phyloP scores from a whole-genome alignment of 192 early-diverging fungal genomes.

The Coemansia sp. region DNA sequence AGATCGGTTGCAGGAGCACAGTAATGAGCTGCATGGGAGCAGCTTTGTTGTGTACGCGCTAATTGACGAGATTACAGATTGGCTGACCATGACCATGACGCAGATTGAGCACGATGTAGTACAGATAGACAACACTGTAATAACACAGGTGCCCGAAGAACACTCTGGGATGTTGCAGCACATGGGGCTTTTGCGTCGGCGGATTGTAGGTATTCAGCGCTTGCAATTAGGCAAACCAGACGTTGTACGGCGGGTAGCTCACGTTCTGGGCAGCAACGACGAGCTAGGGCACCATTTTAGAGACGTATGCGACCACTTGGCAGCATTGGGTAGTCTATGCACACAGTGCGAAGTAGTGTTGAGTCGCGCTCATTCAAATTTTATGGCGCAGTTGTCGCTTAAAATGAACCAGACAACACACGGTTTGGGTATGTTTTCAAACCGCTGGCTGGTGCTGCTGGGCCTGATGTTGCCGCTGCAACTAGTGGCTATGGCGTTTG shows the following conservation, averaged over 20 bases:
- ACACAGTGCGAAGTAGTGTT: conserved; percentile 75
- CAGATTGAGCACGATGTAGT: conserved; percentile 74
- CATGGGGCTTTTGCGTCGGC: conserved; percentile 71
- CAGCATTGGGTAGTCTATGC: conserved; percentile 66
- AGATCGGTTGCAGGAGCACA: conserved; percentile 1
- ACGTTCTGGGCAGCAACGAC: conserved; percentile 50
- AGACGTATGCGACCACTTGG: conserved; percentile 60
- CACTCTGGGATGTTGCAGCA: conserved; percentile 63
- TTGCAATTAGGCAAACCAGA: conserved; percentile 68
- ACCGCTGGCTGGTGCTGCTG: conserved; percentile 24
- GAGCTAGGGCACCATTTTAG: conserved; percentile 15
- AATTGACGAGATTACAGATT: conserved; percentile 78
- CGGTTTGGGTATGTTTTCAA: conserved; percentile 35
- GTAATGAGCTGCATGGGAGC: not conserved
- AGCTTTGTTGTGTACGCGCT: conserved; percentile 58
- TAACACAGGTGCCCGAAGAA: conserved; percentile 52
- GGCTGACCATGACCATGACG: conserved; percentile 62
- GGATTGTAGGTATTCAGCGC: conserved; percentile 66
- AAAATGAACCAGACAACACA: conserved; percentile 61
- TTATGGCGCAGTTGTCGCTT: conserved; percentile 76
- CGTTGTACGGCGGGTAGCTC: conserved; percentile 68
- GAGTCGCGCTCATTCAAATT: conserved; percentile 73
- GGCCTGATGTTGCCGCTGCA: conserved; percentile 61
- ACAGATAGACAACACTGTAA: conserved; percentile 72
- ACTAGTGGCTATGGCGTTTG: conserved; percentile 62